These are phyloP conservation scores for Colletotrichum sp. DNA, from an alignment of 2,329 filamentous ascomycete species.

Conservation along the genomic window DNA sequence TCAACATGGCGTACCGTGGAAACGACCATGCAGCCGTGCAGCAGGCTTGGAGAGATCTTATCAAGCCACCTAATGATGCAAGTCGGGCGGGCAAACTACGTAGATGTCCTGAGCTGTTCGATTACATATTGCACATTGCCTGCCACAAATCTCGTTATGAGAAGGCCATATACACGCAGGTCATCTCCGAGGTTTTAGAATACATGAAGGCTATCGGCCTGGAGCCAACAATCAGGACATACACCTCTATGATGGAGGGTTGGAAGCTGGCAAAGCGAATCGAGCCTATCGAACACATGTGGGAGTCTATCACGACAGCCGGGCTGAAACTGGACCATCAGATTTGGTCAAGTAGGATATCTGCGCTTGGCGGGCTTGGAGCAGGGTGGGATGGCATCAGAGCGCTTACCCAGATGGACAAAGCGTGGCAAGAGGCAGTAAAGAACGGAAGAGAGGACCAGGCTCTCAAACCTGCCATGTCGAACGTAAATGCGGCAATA, in stretches of 20 bases:
- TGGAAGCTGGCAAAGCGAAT: constrained; percentile 66
- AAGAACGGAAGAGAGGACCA: constrained; percentile 26
- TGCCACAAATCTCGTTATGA: constrained; percentile 27
- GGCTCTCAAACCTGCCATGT: constrained; percentile 64
- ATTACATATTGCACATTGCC: constrained; percentile 45
- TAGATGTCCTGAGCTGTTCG: constrained; percentile 37
- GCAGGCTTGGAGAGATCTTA: constrained; percentile 36
- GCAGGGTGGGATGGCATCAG: constrained; percentile 60
- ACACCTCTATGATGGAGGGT: constrained; percentile 76
- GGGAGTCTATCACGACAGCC: constrained; percentile 65
- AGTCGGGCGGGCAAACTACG: constrained; percentile 31
- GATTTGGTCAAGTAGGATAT: constrained; percentile 75
- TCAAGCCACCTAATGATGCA: constrained; percentile 26
- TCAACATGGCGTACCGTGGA: constrained; percentile 2
- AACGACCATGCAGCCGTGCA: background rate
- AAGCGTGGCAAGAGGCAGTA: constrained; percentile 56
- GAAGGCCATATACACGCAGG: background rate
- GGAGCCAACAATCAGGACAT: constrained; percentile 67
- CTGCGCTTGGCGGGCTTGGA: constrained; percentile 64
- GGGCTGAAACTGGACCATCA: constrained; percentile 65
- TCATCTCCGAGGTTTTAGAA: constrained; percentile 35
- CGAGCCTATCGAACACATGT: constrained; percentile 68
- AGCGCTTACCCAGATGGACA: constrained; percentile 70
- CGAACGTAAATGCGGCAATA: constrained; percentile 73
- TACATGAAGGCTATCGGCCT: constrained; percentile 53